Conservation (phyloP, 2,329 filamentous ascomycete species). For the Phaeosphaeria sp. region DNA sequence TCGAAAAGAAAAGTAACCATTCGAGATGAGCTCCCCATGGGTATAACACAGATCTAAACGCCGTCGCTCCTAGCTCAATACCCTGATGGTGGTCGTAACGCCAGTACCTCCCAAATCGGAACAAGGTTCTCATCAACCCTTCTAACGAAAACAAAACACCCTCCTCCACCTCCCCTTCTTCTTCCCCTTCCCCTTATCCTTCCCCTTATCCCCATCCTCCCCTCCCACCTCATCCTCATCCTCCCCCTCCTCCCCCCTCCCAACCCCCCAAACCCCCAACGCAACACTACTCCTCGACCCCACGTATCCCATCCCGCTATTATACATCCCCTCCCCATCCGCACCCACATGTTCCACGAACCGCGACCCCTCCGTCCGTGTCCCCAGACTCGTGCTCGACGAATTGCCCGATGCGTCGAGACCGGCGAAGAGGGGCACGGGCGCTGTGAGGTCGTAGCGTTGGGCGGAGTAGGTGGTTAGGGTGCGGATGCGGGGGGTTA, state of each 20-base stretch:
- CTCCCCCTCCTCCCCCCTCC: not conserved
- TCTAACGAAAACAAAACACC: not conserved
- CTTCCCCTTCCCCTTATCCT: not conserved
- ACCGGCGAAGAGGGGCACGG: too few species aligned
- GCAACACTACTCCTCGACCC: not conserved
- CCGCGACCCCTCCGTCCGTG: not conserved
- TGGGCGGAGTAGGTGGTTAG: conserved; percentile 5
- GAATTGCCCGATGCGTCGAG: too few species aligned
- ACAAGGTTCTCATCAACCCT: not conserved
- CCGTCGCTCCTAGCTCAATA: too few species aligned
- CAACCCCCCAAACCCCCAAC: not conserved
- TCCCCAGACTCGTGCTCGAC: too few species aligned
- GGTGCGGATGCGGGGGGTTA: too few species aligned
- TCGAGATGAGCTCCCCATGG: not conserved
- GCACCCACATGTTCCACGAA: not conserved
- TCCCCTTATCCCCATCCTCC: not conserved
- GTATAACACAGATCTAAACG: too few species aligned
- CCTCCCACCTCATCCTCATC: not conserved
- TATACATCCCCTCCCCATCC: not conserved
- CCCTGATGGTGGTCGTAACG: too few species aligned
- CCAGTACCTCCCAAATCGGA: not conserved
- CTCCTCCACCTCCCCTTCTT: not conserved
- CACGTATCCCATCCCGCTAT: not conserved
- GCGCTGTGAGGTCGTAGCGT: too few species aligned
- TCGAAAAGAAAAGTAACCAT: not conserved